Base-by-base conservation (phyloP, 106 monocot genomes). In the Dendrobium chrysotoxum region DNA sequence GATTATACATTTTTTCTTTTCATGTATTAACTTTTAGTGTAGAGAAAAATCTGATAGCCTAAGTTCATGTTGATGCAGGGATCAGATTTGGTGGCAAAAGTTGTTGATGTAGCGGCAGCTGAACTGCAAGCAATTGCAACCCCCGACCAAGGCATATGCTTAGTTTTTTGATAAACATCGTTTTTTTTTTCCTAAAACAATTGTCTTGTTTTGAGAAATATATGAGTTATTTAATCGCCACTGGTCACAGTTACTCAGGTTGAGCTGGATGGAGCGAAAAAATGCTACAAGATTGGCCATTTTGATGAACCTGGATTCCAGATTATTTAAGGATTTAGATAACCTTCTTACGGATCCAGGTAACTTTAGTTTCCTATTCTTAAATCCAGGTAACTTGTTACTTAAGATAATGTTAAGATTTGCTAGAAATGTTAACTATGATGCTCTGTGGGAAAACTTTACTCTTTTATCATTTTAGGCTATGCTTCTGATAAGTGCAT, bases 241-340 rank as follows among this genome's bases (percentile, higher is more conserved):
- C 75, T 72, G 64, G 20, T 81, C 83, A 16, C 85, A 95, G 95
- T 95, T 41, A 85, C 88, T 53, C 89, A 91, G 13, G 50, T 89
- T 77, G 95, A 95, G 81, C 81, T 95, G n/a, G 30, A 44, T 72
- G 84, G 95, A 71, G 92, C 95, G n/a, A 15, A 93, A 93, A 88
- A 95, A 95, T 91, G 82, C 93, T 16, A 95, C 92, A 65, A 95
- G 81, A 72, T 95, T 89, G 50, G 88, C 91, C 67, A 54, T 95
- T 78, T 78, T 95, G 81, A 87, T 82, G 84, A 95, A 91, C 71
- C 77, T 95, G 47, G 95, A 95, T 75, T 93, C 92, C 15, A 89
- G 95, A 81, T 92, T 95, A 89, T 85, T 72, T 67, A 4, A 45
- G 40, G 75, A 46, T n/a, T 58, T 21, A 54, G 30, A 17, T 75